Evolutionary conservation across 2,329 filamentous ascomycete species (phyloP), one percentile per base, ranked within the genome.

Genomic region (Pezicula rhizophila): DNA sequence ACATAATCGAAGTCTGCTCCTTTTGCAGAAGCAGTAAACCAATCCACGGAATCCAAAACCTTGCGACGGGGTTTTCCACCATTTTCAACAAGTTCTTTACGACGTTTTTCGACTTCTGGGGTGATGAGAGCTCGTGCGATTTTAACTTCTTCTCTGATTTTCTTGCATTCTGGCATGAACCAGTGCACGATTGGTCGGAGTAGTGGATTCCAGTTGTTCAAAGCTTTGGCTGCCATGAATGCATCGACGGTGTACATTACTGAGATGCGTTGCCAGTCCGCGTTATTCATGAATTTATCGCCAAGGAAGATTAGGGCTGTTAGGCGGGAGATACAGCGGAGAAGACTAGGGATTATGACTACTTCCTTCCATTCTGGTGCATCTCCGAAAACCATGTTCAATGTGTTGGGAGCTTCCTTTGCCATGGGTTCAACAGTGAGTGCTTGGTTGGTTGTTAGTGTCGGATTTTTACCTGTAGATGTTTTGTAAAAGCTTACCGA

Each of bases 231-330:
- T 39, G 65, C 60, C 44, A 58, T 43, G 58, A 75, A 66, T 38
- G 60, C 58, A 50, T 71, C 63, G n/a, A 68, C 49, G 8, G 70
- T 70, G 54, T 73, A 75, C 23, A 65, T 60, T 60, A 71, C 63
- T 39, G 69, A 59, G 46, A 75, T 68, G 1, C 68, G 59, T 15
- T 77, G 65, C 75, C 75, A 79, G 33, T 67, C 61, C 26, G 68
- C 57, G 53, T 77, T 67, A 5, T 71, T 70, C 58, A 71, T 74
- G 11, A 76, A 56, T 4, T 65, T 60, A 4, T 60, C 54, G 3
- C 75, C 75, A 2, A 77, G 59, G 50, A 78, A 77, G 3, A 77
- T 68, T 5, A 73, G 66, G 1, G 75, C 72, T 0, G 75, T 76
- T 10, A 78, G 54, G 8, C 74, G 71, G 14, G 74, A 71, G 8